Conservation (phyloP, 129 eudicot genomes). For the Apium graveolens region DNA sequence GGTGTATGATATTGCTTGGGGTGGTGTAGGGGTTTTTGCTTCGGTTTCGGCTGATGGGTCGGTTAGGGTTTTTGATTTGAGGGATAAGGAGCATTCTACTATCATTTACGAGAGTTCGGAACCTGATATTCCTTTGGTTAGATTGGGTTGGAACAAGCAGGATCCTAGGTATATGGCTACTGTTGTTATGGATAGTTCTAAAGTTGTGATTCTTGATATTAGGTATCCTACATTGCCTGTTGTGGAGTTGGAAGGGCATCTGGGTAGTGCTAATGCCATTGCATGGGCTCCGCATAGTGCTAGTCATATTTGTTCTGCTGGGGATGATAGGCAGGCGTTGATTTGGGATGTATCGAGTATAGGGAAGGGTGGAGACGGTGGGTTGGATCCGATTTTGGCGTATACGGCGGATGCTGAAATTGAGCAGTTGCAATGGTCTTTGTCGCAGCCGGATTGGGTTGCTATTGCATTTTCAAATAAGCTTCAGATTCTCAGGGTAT, state of each 20-base stretch:
- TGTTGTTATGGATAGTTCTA: conserved; percentile 51
- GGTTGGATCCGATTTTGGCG: conserved; percentile 23
- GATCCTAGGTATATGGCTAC: conserved; percentile 65
- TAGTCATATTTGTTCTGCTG: conserved; percentile 56
- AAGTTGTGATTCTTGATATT: conserved; percentile 50
- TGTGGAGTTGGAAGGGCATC: conserved; percentile 54
- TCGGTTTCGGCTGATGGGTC: conserved; percentile 61
- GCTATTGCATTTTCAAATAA: conserved; percentile 24
- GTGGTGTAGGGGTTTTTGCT: conserved; percentile 55
- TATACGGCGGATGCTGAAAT: conserved; percentile 26
- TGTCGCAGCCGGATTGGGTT: conserved; percentile 27
- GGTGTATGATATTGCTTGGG: conserved; percentile 60
- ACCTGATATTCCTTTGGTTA: conserved; percentile 45
- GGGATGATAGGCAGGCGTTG: conserved; percentile 56
- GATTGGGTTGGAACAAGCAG: conserved; percentile 63
- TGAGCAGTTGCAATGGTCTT: conserved; percentile 28
- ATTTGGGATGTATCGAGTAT: conserved; percentile 53
- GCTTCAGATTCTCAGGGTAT: conserved; percentile 31
- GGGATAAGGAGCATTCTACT: conserved; percentile 56
- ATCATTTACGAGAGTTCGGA: conserved; percentile 50
- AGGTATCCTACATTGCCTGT: conserved; percentile 49
- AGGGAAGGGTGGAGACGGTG: conserved; percentile 28
- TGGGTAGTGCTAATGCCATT: conserved; percentile 48
- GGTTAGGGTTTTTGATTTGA: conserved; percentile 52
- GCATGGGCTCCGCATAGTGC: conserved; percentile 67